phyloP scores from a whole-genome alignment of 2,329 filamentous ascomycete genomes.

The Trichoderma atroviride region DNA sequence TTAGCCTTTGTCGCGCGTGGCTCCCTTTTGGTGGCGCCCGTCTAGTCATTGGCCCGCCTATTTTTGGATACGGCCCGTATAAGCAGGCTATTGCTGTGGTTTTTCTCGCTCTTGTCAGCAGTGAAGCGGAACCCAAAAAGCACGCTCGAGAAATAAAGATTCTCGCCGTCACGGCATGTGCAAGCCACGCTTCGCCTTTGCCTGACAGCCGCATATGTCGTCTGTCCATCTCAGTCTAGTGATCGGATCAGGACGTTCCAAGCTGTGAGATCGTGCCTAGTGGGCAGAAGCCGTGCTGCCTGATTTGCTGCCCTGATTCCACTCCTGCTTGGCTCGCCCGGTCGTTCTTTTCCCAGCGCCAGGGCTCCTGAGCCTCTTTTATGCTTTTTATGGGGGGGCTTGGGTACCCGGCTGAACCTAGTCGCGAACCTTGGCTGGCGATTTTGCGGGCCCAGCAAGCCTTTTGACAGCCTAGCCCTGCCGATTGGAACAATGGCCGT shows the following conservation, averaged over 20 bases:
- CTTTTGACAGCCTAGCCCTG: background rate
- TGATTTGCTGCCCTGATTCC: constrained; percentile 19
- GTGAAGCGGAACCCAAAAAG: background rate
- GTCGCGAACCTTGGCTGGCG: background rate
- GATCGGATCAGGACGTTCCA: background rate
- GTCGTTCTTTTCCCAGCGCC: background rate
- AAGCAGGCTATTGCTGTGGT: background rate
- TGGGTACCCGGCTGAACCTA: background rate
- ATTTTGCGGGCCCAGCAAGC: background rate
- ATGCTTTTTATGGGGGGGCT: background rate
- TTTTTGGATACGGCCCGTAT: constrained; percentile 21
- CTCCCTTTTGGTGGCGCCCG: constrained; percentile 8
- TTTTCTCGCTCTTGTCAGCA: background rate
- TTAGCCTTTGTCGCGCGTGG: background rate
- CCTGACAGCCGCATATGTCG: background rate
- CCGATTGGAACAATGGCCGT: background rate
- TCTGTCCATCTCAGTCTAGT: background rate
- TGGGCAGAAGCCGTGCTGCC: background rate
- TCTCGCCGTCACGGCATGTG: background rate
- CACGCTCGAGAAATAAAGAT: background rate
- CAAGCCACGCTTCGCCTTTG: background rate
- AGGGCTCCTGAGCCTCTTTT: constrained; percentile 19
- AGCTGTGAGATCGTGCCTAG: constrained; percentile 7
- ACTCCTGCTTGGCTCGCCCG: background rate
- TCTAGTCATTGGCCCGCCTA: constrained; percentile 14